Conservation (phyloP, 2,329 filamentous ascomycete species). For the Phymatotrichopsis omnivora region DNA sequence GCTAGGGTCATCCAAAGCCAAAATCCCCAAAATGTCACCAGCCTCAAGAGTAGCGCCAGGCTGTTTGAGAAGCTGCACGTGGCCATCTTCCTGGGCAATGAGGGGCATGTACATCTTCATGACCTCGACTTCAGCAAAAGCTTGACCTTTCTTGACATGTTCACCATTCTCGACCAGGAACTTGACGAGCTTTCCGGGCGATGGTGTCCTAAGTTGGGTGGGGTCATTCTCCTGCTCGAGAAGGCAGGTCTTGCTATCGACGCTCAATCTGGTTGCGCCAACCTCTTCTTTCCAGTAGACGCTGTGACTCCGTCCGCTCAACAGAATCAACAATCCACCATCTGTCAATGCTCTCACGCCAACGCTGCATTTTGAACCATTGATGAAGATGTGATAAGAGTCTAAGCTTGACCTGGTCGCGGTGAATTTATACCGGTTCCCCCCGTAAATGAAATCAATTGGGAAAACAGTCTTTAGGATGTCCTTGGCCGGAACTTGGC, state of each 20-base stretch:
- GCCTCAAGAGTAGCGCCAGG: constrained; percentile 95
- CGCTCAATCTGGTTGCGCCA: constrained; percentile 85
- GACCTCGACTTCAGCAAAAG: constrained; percentile 95
- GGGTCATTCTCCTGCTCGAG: constrained; percentile 98
- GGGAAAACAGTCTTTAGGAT: constrained; percentile 96
- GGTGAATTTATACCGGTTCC: constrained; percentile 93
- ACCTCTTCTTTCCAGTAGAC: constrained; percentile 99
- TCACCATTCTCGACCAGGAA: constrained; percentile 92
- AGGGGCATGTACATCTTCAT: constrained; percentile 99
- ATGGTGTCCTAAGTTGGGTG: constrained; percentile 88
- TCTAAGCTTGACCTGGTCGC: constrained; percentile 84
- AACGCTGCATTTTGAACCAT: constrained; percentile 90
- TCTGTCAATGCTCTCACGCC: constrained; percentile 88
- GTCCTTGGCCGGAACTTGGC: constrained; percentile 93
- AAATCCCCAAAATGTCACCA: constrained; percentile 95
- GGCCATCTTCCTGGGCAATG: constrained; percentile 84
- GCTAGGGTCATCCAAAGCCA: constrained; percentile 87
- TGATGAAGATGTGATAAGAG: constrained; percentile 97
- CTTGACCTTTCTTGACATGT: constrained; percentile 82
- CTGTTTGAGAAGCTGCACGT: constrained; percentile 98
- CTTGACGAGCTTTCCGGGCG: constrained; percentile 95
- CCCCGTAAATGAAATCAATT: constrained; percentile 98
- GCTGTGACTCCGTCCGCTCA: constrained; percentile 90
- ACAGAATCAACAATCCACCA: constrained; percentile 80
- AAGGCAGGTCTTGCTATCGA: constrained; percentile 95